Evolutionary conservation across 805 yeast genomes (phyloP).

Genomic region (Metschnikowia reukaufii): DNA sequence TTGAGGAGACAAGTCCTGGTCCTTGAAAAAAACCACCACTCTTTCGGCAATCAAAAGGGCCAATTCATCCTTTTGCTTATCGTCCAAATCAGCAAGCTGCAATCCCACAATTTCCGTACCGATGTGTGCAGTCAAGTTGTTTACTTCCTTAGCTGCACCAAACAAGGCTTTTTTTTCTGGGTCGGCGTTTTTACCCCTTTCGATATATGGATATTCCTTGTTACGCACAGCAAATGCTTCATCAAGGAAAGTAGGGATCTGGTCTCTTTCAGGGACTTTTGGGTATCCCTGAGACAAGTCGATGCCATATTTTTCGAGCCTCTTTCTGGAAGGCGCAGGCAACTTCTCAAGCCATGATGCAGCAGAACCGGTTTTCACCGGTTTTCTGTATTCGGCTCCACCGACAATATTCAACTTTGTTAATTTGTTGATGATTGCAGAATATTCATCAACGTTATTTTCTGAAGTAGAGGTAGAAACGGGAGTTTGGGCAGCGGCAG

Average conservation of each 20-base stretch:
- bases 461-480: background rate
- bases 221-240: constrained; percentile 26
- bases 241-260: constrained; percentile 28
- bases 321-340: constrained; percentile 25
- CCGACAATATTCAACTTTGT: constrained; percentile 15
- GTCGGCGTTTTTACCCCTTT: constrained; percentile 30
- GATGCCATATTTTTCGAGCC: constrained; percentile 26
- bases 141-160: constrained; percentile 33
- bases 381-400: constrained; percentile 9
- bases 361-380: constrained; percentile 14
- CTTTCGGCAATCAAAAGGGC: constrained; percentile 33
- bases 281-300: constrained; percentile 32
- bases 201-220: constrained; percentile 26
- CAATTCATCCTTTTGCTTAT: constrained; percentile 31
- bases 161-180: constrained; percentile 33
- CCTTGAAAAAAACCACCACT: constrained; percentile 31
- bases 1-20: constrained; percentile 33
- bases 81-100: constrained; percentile 29
- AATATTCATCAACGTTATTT: constrained; percentile 5
- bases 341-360: constrained; percentile 21
- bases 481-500: constrained; percentile 1
- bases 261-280: constrained; percentile 22
- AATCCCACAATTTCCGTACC: constrained; percentile 34
- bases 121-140: constrained; percentile 29
- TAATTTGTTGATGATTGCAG: constrained; percentile 15